Evolutionary conservation across 768 basidiomycete species (phyloP), one percentile per base, ranked within the genome.

Genomic region (Pleurotus eryngii): DNA sequence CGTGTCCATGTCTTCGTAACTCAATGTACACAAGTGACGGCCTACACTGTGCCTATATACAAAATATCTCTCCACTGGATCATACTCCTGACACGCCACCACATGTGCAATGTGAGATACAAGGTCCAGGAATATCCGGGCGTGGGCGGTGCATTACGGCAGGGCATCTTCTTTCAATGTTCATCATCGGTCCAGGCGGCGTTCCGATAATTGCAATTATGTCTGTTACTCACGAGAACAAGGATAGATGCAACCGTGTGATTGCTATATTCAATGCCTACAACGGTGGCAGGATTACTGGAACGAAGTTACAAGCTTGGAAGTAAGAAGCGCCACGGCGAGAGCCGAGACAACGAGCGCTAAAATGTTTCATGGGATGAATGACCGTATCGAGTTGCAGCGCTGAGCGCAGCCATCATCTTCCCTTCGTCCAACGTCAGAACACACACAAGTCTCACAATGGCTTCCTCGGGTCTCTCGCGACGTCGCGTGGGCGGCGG

Each of bases 381-480:
- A 20, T 17, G n/a, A 35, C 26, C 37, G 26, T 35, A 50, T n/a
- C 49, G 30, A 35, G 30, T 9, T 11, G 37, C 49, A 27, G 49
- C 26, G 26, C 49, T 30, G n/a, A 35, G 51, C 51, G 51, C 51
- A 54, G 51, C 39, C 51, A 54, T 22, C 51, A 39, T 11, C 39
- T 15, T 54, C 22, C 24, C 12, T 26, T 54, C 39, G 11, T 54
- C 27, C 20, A 11, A 14, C 51, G 11, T 39, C 12, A 18, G n/a
- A 26, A 38, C 15, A 15, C 4, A 17, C 30, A 38, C 51, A 20
- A 24, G 14, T 54, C 7, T 9, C n/a, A 18, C 18, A 39, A 84
- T 84, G 83, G 76, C 73, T 64, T 70, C 81, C n/a, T 65, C 78
- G 43, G 76, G 77, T 12, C 78, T 86, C 61, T 84, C 83, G 37